Conservation (phyloP, 768 basidiomycete species). For the Tephrocybe rancida region DNA sequence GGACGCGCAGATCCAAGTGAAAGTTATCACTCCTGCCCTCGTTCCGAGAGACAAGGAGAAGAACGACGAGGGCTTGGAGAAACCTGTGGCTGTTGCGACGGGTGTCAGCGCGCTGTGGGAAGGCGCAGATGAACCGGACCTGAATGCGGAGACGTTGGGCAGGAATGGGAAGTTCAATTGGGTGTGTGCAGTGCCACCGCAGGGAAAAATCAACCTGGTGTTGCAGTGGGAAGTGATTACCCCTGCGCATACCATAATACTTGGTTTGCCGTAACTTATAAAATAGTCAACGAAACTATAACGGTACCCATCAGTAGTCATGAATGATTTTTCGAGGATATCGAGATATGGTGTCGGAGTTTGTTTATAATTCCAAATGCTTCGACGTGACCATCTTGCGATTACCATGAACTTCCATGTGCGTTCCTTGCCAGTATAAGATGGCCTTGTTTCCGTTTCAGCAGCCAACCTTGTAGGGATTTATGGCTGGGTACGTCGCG, state of each 20-base stretch:
- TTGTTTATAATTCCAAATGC: too few relatives aligned
- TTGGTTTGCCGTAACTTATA: conserved; percentile 1
- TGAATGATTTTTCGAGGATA: too few relatives aligned
- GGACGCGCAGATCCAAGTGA: conserved; percentile 14
- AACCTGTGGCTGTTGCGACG: conserved; percentile 13
- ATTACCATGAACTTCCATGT: too few relatives aligned
- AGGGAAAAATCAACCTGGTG: conserved; percentile 20
- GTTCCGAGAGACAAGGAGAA: background rate
- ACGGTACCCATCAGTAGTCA: too few relatives aligned
- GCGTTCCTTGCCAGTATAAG: too few relatives aligned
- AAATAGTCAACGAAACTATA: too few relatives aligned
- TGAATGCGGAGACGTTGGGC: conserved; percentile 7
- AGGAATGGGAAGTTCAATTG: conserved; percentile 24
- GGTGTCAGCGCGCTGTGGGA: conserved; percentile 29
- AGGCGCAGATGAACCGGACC: conserved; percentile 20
- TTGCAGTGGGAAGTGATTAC: conserved; percentile 22
- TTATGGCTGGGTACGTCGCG: too few relatives aligned
- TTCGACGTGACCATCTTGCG: too few relatives aligned
- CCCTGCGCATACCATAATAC: background rate
- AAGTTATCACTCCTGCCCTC: background rate
- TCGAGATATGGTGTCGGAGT: too few relatives aligned
- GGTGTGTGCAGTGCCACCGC: conserved; percentile 21
- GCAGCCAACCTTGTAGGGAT: too few relatives aligned
- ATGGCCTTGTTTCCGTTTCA: too few relatives aligned
- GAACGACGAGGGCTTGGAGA: background rate